Evolutionary conservation across 768 basidiomycete genomes (phyloP).

Genomic region (Russula virescens): DNA sequence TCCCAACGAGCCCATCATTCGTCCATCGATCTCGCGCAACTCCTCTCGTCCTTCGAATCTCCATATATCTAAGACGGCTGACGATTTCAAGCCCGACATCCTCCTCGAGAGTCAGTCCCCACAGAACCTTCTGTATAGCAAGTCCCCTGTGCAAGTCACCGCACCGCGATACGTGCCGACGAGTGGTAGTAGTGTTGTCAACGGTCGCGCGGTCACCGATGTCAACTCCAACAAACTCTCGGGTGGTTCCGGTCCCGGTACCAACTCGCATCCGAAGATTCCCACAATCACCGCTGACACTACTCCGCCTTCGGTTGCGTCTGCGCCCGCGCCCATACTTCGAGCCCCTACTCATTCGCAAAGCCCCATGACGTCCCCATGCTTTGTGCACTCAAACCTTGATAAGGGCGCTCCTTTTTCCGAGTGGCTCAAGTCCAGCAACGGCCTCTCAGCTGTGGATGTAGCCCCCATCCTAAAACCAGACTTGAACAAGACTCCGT

Average conservation of each 20-base stretch:
- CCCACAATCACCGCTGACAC: background rate
- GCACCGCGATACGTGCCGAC: background rate
- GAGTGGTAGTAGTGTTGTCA: background rate
- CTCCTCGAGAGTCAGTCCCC: conserved; percentile 35
- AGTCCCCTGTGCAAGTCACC: background rate
- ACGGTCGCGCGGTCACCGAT: background rate
- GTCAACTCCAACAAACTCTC: background rate
- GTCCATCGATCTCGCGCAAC: conserved; percentile 37
- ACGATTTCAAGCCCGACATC: conserved; percentile 35
- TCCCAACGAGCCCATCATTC: conserved; percentile 26
- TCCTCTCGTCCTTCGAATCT: conserved; percentile 34
- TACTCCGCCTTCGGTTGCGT: conserved; percentile 5
- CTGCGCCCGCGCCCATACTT: conserved; percentile 17
- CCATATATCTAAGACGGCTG: conserved; percentile 29
- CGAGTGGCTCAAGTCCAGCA: conserved; percentile 52
- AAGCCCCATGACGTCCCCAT: conserved; percentile 61
- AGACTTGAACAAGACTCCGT: conserved; percentile 23
- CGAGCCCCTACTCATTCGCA: conserved; percentile 23
- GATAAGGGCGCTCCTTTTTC: conserved; percentile 74
- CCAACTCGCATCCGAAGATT: background rate
- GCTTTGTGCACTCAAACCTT: conserved; percentile 90
- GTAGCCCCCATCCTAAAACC: conserved; percentile 46
- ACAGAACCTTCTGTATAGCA: conserved; percentile 14
- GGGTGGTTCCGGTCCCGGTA: background rate
- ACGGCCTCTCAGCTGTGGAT: conserved; percentile 34